Conservation (phyloP, 495 filamentous ascomycete species). For the Penicillium paxilli region DNA sequence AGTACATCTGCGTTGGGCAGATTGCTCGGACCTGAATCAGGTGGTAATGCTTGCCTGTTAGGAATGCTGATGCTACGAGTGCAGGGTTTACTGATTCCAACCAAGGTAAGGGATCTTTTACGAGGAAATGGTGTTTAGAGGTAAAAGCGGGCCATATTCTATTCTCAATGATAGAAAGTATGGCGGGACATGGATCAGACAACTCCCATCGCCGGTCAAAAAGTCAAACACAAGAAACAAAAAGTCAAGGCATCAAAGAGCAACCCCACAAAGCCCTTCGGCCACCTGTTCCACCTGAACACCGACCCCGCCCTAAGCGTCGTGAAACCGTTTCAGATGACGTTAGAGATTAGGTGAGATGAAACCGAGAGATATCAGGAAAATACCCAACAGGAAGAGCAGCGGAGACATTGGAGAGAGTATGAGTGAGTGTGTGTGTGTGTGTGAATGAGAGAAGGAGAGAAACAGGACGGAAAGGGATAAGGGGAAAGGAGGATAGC, state of each 20-base stretch:
- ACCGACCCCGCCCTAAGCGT: constrained; percentile 31
- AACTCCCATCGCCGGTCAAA: constrained; percentile 29
- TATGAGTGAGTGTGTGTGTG: too few relatives aligned
- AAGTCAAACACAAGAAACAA: constrained; percentile 1
- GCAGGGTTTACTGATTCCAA: too few relatives aligned
- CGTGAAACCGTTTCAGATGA: constrained; percentile 31
- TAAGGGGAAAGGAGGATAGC: constrained; percentile 1
- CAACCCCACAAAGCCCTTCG: constrained; percentile 29
- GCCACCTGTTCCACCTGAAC: constrained; percentile 35
- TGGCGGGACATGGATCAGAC: constrained; percentile 22
- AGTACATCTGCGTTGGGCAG: too few relatives aligned
- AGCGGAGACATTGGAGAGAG: too few relatives aligned
- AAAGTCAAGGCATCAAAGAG: constrained; percentile 14
- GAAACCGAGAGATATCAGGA: constrained; percentile 29
- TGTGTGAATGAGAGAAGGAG: constrained; percentile 4
- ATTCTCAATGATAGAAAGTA: constrained; percentile 20
- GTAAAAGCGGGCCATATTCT: constrained; percentile 26
- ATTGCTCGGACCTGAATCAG: too few relatives aligned
- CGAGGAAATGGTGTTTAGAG: not conserved
- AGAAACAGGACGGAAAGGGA: not conserved
- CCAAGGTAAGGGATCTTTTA: too few relatives aligned
- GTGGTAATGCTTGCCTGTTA: too few relatives aligned
- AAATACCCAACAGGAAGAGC: constrained; percentile 20
- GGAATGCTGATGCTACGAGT: too few relatives aligned
- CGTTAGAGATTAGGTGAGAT: constrained; percentile 35